Conservation (phyloP, 176 grass and related monocot genomes). For the Echinochloa phyllopogon region DNA sequence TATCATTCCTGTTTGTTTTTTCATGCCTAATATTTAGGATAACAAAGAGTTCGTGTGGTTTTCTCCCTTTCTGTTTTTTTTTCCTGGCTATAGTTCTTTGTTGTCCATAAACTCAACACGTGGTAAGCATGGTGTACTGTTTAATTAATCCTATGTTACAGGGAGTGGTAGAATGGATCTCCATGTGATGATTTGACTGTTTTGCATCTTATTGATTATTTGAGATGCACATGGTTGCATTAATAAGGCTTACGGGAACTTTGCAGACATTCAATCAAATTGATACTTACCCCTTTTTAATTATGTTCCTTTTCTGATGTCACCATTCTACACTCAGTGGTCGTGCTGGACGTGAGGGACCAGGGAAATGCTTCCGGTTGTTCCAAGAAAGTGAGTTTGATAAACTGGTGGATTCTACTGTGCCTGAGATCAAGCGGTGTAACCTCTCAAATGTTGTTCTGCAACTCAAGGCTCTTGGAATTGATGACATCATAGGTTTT, state of each 20-base stretch:
- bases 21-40: background rate
- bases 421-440: conserved; percentile 95
- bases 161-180: background rate
- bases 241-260: background rate
- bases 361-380: conserved; percentile 84
- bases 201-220: conserved; percentile 22
- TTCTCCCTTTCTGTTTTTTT: background rate
- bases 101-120: background rate
- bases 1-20: conserved; percentile 22
- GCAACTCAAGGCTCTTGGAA: conserved; percentile 93
- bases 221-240: background rate
- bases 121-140: background rate
- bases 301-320: conserved; percentile 10
- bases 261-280: background rate
- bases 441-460: conserved; percentile 94
- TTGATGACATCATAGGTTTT: conserved; percentile 95
- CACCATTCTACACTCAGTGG: conserved; percentile 60
- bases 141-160: background rate
- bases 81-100: conserved; percentile 2
- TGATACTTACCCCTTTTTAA: background rate
- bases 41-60: background rate
- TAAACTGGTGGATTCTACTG: conserved; percentile 77
- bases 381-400: conserved; percentile 89
- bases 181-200: background rate
- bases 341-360: conserved; percentile 80